Evolutionary conservation across 371 early-diverging fungal species (phyloP).

Genomic region (Smittium culicis): DNA sequence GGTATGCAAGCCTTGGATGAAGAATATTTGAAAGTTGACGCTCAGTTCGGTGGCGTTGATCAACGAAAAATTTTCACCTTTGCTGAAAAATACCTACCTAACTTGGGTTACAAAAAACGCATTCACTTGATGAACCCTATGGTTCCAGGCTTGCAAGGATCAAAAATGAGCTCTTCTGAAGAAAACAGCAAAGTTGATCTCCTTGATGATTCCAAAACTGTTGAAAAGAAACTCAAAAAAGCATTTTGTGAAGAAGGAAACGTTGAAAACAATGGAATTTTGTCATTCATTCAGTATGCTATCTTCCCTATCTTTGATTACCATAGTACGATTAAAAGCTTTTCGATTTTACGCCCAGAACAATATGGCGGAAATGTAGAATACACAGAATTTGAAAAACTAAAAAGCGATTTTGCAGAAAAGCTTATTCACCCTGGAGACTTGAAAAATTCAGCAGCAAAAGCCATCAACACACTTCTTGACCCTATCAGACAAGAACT

Average conservation of each 20-base stretch:
- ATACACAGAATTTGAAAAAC: constrained; percentile 53
- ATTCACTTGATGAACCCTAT: constrained; percentile 99
- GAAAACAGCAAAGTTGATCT: constrained; percentile 97
- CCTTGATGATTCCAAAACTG: constrained; percentile 72
- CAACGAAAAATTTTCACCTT: constrained; percentile 99
- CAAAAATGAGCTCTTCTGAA: constrained; percentile 98
- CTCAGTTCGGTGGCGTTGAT: constrained; percentile 99
- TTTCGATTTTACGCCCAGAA: constrained; percentile 62
- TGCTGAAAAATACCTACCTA: constrained; percentile 94
- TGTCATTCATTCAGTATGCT: constrained; percentile 80
- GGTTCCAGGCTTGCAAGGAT: constrained; percentile 94
- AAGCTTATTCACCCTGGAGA: constrained; percentile 94
- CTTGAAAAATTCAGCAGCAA: constrained; percentile 80
- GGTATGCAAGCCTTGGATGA: constrained; percentile 99
- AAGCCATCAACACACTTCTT: constrained; percentile 74
- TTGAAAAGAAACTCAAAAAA: constrained; percentile 87
- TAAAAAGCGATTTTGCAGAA: constrained; percentile 78
- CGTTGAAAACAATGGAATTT: constrained; percentile 82
- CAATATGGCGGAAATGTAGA: constrained; percentile 75
- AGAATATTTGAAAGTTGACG: constrained; percentile 95
- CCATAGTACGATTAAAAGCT: constrained; percentile 37
- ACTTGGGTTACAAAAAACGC: constrained; percentile 95
- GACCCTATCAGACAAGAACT: constrained; percentile 82
- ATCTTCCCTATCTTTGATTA: constrained; percentile 55
- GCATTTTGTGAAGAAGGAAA: constrained; percentile 98